These are phyloP conservation scores for Epichloe sp. DNA, from an alignment of 2,329 filamentous ascomycete genomes.

Conservation along the genomic window DNA sequence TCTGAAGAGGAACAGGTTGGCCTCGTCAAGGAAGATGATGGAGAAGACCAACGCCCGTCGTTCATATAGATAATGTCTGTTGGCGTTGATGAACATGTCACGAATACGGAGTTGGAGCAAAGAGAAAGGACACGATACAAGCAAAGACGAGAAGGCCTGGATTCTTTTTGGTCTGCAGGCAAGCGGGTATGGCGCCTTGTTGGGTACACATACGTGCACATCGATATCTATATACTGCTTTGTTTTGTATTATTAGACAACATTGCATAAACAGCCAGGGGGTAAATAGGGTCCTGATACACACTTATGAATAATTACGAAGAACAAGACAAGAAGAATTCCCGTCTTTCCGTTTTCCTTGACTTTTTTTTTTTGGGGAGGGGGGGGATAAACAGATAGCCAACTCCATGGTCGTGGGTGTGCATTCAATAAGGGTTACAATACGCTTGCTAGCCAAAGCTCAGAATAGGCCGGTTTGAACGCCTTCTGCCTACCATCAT, in stretches of 20 bases:
- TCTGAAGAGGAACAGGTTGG: conserved; percentile 77
- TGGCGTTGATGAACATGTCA: not conserved
- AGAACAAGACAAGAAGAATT: not conserved
- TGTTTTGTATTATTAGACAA: conserved; percentile 1
- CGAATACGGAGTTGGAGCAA: not conserved
- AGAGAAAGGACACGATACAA: not conserved
- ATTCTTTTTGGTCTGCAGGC: not conserved
- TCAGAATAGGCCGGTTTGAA: not conserved
- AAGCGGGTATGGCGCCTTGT: not conserved
- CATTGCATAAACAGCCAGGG: not conserved
- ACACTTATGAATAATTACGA: not conserved
- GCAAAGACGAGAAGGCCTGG: not conserved
- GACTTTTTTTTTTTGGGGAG: no score
- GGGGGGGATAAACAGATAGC: no score
- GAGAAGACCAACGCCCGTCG: not conserved
- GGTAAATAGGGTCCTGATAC: not conserved
- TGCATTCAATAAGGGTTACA: not conserved
- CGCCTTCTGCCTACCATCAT: not conserved
- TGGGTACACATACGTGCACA: not conserved
- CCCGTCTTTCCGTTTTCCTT: no score
- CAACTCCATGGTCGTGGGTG: no score
- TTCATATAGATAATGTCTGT: not conserved
- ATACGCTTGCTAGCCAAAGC: not conserved
- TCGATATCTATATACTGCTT: not conserved
- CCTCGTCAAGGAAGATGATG: conserved; percentile 52